Evolutionary conservation across 169 alveolate genomes (phyloP).

Genomic region (Plasmodium gonderi): DNA sequence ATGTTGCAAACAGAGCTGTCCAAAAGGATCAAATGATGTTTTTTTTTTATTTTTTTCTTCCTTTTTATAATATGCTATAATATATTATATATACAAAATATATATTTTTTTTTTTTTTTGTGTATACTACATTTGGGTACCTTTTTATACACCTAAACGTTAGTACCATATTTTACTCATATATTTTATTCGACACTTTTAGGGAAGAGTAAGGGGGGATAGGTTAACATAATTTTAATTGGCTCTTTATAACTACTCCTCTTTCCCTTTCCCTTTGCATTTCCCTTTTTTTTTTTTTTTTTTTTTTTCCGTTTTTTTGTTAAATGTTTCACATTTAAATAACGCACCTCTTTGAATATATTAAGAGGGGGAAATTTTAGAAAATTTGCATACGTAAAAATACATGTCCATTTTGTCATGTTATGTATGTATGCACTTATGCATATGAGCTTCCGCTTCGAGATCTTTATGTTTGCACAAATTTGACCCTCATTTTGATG

Average conservation of each 20-base stretch:
- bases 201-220: no score
- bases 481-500: not conserved
- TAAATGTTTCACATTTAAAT: not conserved
- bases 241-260: not conserved
- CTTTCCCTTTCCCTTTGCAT: no score
- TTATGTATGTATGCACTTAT: not conserved
- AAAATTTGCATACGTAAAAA: not conserved
- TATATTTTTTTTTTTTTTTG: not conserved
- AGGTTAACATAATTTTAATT: not conserved
- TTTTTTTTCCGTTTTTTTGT: not conserved
- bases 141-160: no score
- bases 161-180: no score
- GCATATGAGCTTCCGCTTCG: not conserved
- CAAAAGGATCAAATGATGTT: conserved; percentile 9
- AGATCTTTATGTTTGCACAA: not conserved
- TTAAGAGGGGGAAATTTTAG: not conserved
- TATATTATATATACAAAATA: no score
- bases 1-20: conserved; percentile 19
- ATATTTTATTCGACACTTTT: no score
- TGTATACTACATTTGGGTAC: not conserved
- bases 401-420: no score
- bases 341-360: not conserved
- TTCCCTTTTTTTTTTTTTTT: not conserved
- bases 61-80: not conserved
- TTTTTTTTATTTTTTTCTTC: conserved; percentile 10